Conservation (phyloP, 495 filamentous ascomycete species). For the Neurospora tetrasperma region DNA sequence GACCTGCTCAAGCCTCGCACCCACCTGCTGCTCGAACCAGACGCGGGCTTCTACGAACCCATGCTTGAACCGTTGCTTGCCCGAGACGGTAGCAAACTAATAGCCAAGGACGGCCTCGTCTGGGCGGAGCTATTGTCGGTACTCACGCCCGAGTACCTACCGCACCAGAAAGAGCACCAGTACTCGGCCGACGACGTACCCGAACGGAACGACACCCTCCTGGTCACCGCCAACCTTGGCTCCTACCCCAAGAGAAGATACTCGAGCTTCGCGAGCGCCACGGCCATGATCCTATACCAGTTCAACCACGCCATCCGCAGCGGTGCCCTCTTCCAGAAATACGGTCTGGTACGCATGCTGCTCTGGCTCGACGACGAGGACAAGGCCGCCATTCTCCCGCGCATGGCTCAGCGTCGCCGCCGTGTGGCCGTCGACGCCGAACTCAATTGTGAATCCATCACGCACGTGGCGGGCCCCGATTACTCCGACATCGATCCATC, state of each 20-base stretch:
- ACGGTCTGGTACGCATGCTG: constrained; percentile 63
- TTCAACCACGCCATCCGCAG: constrained; percentile 34
- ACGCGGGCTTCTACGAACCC: constrained; percentile 38
- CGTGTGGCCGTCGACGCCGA: constrained; percentile 49
- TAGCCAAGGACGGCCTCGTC: constrained; percentile 37
- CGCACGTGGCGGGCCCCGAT: constrained; percentile 31
- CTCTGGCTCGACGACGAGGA: constrained; percentile 47
- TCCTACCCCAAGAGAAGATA: constrained; percentile 29
- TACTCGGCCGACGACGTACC: constrained; percentile 17
- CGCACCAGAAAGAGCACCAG: constrained; percentile 33
- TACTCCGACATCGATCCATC: not conserved
- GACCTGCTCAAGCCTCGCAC: constrained; percentile 61
- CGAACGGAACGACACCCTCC: constrained; percentile 51
- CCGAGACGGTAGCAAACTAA: constrained; percentile 40
- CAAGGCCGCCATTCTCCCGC: constrained; percentile 42
- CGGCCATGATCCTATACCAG: constrained; percentile 35
- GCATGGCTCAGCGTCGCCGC: constrained; percentile 36
- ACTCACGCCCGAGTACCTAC: constrained; percentile 34
- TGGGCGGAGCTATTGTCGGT: constrained; percentile 42
- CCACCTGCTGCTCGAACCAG: constrained; percentile 71
- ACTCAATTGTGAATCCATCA: constrained; percentile 38
- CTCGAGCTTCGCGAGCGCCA: constrained; percentile 27
- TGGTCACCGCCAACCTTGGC: constrained; percentile 52
- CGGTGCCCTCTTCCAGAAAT: constrained; percentile 42
- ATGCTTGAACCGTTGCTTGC: constrained; percentile 55